Evolutionary conservation across 163 green algal genomes (phyloP).

Genomic region (Volvox carteri): DNA sequence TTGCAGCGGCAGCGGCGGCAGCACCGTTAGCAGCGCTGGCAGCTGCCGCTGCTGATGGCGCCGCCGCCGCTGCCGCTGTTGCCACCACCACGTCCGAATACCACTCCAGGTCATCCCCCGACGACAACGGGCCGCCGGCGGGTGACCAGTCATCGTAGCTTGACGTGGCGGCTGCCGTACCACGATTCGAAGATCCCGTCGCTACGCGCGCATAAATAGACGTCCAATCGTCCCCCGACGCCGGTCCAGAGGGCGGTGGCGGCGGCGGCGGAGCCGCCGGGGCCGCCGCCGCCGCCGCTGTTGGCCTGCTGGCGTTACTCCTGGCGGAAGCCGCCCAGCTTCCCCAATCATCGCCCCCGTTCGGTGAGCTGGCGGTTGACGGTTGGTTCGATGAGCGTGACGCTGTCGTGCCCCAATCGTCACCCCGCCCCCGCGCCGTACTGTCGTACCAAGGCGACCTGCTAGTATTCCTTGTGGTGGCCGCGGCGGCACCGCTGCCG

Average conservation of each 20-base stretch:
- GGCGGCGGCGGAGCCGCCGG: neutral
- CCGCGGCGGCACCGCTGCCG: no score
- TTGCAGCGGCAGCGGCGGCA: neutral
- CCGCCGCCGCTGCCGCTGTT: neutral
- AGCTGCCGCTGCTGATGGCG: neutral
- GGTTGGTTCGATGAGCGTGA: neutral
- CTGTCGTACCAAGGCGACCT: neutral
- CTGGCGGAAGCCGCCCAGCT: conserved; percentile 21
- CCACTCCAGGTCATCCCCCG: conserved; percentile 39
- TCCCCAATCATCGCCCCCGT: conserved; percentile 42
- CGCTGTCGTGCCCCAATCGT: neutral
- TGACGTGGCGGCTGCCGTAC: neutral
- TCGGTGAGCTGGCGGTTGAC: neutral
- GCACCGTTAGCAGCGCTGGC: neutral
- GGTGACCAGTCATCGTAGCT: conserved; percentile 19
- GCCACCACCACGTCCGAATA: conserved; percentile 12
- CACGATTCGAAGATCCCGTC: neutral
- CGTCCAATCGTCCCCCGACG: conserved; percentile 28
- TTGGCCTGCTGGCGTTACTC: neutral
- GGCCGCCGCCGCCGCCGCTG: neutral
- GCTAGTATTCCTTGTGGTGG: no score
- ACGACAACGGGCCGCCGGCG: neutral
- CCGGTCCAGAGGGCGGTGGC: neutral
- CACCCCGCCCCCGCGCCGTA: neutral
- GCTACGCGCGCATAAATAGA: neutral